Base-by-base conservation (phyloP, 441 rosid genomes). In the Dalechampia spathulata region DNA sequence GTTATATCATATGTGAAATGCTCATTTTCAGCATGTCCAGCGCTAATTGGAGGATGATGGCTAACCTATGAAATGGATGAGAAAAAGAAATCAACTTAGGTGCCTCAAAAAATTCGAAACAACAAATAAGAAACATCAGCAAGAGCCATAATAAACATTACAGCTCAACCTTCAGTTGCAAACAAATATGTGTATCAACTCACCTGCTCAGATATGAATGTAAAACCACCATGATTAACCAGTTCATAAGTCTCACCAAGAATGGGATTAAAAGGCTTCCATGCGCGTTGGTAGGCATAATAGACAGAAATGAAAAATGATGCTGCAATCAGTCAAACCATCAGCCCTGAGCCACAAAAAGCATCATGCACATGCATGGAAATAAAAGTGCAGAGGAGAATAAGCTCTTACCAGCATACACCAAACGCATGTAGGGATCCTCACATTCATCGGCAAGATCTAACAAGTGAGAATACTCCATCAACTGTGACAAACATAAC, bases 261-360 rank as follows among this genome's bases (percentile, higher is more conserved):
- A 70, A 94, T 86, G 46, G 97, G 99, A 76, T 94, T 90, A 65
- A 94, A 90, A 3, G 96, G 99, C 73, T 90, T 90, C 97, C 99
- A 94, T 15, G 95, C 75, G 50, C 99, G 85, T 74, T 82, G 83
- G 49, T 37, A 75, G 20, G 90, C 97, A 75, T 72, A 81, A 70
- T 90, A 93, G 60, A 93, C 83, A 28, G 97, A 85, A 62, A 90
- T 83, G 63, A 82, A 84, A 89, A 95, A 93, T 37, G 96, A 82
- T 27, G 89, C 96, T 93, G 87, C 79, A 69, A 69, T 63, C 36
- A 55, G 37, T 20, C 60, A 67, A 51, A 52, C 1, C 0, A 55
- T 75, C 32, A 72, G 73, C 51, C 51, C 49, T 49, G 30, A 46
- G 25, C 23, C 45, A 49, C 2, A 22, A 7, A 66, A 19, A 1